Evolutionary conservation across 2,329 filamentous ascomycete genomes (phyloP).

Genomic region (Lasiodiplodia gonubiensis): DNA sequence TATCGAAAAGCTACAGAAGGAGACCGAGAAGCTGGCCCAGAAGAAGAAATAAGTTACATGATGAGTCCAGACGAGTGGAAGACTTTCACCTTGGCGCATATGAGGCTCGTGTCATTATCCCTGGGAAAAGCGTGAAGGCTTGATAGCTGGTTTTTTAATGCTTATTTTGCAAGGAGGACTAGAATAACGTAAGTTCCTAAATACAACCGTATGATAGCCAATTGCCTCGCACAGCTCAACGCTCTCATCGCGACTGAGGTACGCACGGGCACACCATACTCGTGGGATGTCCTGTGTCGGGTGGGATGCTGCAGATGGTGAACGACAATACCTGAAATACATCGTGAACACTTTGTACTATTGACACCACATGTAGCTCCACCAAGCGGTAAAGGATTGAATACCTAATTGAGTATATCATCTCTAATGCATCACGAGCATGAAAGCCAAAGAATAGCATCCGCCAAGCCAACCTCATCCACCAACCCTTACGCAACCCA

Average conservation of each 20-base stretch:
- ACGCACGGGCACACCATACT: not conserved
- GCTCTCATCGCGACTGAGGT: not conserved
- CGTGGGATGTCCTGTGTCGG: not conserved
- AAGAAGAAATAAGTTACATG: constrained; percentile 25
- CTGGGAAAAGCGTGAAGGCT: not conserved
- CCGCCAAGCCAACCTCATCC: not conserved
- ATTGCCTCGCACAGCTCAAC: not conserved
- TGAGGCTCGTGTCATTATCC: not conserved
- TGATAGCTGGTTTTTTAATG: not conserved
- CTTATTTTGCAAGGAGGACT: not conserved
- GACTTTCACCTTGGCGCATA: not conserved
- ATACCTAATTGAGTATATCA: not conserved
- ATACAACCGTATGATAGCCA: not conserved
- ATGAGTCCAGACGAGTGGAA: not conserved
- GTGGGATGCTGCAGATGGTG: too few species aligned
- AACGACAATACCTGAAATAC: too few species aligned
- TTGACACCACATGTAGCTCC: not conserved
- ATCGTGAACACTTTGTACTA: too few species aligned
- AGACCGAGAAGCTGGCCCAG: constrained; percentile 49
- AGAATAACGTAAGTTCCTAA: not conserved
- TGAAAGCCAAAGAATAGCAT: not conserved
- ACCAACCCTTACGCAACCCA: not conserved
- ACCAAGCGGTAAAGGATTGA: not conserved
- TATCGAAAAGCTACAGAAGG: constrained; percentile 53
- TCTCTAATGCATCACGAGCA: constrained; percentile 5